These are phyloP conservation scores for Sporothrix humicola DNA, from an alignment of 2,329 filamentous ascomycete species.

Conservation along the genomic window DNA sequence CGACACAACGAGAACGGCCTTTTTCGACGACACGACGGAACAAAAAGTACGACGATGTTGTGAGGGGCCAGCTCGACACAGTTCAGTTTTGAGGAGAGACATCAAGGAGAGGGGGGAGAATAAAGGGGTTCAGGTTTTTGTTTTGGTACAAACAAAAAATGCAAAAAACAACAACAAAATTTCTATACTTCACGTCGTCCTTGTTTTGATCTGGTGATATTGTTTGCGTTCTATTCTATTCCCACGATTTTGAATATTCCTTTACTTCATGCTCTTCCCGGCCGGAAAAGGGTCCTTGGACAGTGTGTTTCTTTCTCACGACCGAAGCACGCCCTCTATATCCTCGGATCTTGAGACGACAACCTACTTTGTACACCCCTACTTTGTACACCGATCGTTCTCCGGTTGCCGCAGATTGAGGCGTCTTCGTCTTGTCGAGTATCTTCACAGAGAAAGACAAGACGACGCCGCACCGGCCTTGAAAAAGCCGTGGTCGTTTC, in stretches of 20 bases:
- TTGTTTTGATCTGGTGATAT: conserved; percentile 19
- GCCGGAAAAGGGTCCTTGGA: conserved; percentile 63
- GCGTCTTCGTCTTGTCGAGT: background rate
- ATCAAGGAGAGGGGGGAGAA: background rate
- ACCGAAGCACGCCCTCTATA: conserved; percentile 42
- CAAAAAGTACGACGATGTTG: background rate
- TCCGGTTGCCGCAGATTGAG: conserved; percentile 63
- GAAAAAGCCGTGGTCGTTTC: conserved; percentile 67
- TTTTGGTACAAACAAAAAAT: conserved; percentile 29
- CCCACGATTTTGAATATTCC: background rate
- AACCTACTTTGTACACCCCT: conserved; percentile 35
- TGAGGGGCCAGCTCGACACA: too few species aligned
- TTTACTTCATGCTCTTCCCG: conserved; percentile 40
- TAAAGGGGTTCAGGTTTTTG: conserved; percentile 17
- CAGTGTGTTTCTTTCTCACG: conserved; percentile 33
- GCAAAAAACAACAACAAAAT: conserved; percentile 23
- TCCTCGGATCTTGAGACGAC: conserved; percentile 58
- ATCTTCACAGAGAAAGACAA: too few species aligned
- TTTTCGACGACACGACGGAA: background rate
- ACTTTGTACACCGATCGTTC: conserved; percentile 57
- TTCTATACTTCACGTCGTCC: background rate
- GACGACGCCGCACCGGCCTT: conserved; percentile 53
- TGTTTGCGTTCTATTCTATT: background rate
- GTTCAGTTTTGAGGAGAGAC: background rate
- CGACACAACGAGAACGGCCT: background rate